Conservation (phyloP, 2,329 filamentous ascomycete species). For the Fusarium poae region DNA sequence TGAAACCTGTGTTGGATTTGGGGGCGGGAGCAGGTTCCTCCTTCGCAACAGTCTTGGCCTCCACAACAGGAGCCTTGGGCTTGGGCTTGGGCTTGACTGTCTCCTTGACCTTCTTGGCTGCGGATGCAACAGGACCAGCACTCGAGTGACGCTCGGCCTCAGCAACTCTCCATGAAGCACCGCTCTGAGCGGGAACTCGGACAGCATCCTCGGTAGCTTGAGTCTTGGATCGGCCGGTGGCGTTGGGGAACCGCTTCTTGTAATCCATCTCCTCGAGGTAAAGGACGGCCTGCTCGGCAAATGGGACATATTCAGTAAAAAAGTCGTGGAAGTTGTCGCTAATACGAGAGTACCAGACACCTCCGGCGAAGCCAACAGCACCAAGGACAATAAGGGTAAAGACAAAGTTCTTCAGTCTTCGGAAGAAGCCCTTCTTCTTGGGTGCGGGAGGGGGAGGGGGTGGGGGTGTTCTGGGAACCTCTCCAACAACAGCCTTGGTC, state of each 20-base stretch:
- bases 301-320: conserved; percentile 97
- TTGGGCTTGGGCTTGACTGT: conserved; percentile 53
- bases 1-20: conserved; percentile 55
- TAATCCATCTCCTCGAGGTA: conserved; percentile 97
- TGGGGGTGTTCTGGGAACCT: conserved; percentile 52
- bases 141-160: conserved; percentile 72
- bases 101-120: conserved; percentile 50
- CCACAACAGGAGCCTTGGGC: conserved; percentile 24
- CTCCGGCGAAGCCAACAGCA: conserved; percentile 83
- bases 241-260: conserved; percentile 80
- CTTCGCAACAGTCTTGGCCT: conserved; percentile 48
- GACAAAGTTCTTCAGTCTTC: conserved; percentile 82
- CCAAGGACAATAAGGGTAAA: conserved; percentile 82
- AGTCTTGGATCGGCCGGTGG: conserved; percentile 60
- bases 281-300: conserved; percentile 91
- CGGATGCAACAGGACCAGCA: conserved; percentile 58
- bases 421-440: conserved; percentile 74
- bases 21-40: conserved; percentile 50
- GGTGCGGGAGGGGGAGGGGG: conserved; percentile 51
- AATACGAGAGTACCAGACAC: conserved; percentile 91
- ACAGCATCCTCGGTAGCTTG: conserved; percentile 76
- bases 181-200: conserved; percentile 86
- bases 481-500: conserved; percentile 56
- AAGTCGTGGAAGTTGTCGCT: conserved; percentile 99
- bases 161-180: conserved; percentile 83